These are phyloP conservation scores for Termitomyces sp. DNA, from an alignment of 768 basidiomycete species.

Conservation along the genomic window DNA sequence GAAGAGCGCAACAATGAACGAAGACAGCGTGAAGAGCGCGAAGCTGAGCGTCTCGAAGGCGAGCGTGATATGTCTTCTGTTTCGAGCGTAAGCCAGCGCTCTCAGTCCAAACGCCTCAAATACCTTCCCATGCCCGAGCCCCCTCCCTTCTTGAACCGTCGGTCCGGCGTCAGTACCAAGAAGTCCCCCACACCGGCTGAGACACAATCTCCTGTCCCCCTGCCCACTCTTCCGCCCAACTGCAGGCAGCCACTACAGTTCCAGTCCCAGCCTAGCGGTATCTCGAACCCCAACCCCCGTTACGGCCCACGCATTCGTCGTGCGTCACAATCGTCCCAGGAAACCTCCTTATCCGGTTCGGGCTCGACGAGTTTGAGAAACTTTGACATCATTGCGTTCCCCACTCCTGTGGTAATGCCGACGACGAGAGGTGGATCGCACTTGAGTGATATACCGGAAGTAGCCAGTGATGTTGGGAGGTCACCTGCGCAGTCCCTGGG, in stretches of 20 bases:
- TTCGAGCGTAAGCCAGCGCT: constrained; percentile 7
- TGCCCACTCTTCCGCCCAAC: constrained; percentile 4
- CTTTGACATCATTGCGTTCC: constrained; percentile 14
- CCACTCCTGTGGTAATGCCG: neutral
- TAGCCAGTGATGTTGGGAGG: constrained; percentile 6
- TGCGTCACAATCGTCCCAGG: constrained; percentile 10
- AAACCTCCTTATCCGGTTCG: constrained; percentile 9
- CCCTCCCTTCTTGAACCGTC: neutral
- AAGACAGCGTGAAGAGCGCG: constrained; percentile 7
- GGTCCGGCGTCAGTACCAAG: neutral
- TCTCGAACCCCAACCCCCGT: neutral
- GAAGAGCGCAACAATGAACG: constrained; percentile 5
- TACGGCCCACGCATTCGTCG: constrained; percentile 3
- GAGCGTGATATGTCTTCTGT: constrained; percentile 4
- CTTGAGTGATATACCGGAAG: constrained; percentile 17
- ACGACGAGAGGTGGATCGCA: neutral
- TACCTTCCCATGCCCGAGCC: constrained; percentile 16
- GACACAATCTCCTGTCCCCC: constrained; percentile 2
- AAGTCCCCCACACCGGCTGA: neutral
- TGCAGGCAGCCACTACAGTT: constrained; percentile 10
- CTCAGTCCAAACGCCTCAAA: constrained; percentile 3
- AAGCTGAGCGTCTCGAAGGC: constrained; percentile 5
- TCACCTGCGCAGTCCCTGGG: constrained; percentile 9
- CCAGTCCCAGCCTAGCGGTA: constrained; percentile 7
- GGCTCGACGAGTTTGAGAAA: constrained; percentile 8